A percentile compares a stretch with the other conserved stretches of the same genome.
Conservation (phyloP, 139 green algal genomes). For the Astrephomene gubernaculifera region DNA sequence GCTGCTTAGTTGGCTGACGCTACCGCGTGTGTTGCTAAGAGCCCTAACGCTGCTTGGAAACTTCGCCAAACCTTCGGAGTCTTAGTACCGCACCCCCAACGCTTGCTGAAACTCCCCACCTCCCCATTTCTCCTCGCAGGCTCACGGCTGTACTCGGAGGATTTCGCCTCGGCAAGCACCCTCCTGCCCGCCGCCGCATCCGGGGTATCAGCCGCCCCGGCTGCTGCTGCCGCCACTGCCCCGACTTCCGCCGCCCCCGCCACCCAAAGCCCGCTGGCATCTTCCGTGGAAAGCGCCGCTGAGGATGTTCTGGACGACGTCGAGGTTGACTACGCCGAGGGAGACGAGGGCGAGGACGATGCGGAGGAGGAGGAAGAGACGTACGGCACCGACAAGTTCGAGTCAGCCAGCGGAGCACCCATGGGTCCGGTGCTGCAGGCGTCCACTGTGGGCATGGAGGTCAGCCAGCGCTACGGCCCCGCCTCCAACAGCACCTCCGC, state of each 20-base stretch:
- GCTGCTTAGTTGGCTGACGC: no score
- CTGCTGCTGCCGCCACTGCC: no score
- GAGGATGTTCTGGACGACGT: neutral
- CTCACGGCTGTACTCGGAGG: slow-evolving; percentile 22
- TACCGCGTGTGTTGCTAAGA: no score
- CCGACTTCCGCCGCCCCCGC: no score
- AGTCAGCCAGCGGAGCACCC: neutral
- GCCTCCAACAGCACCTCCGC: neutral
- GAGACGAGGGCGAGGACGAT: neutral
- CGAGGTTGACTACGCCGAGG: slow-evolving; percentile 2
- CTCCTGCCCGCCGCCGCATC: neutral
- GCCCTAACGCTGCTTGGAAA: no score
- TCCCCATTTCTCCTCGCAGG: neutral
- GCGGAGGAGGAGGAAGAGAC: neutral
- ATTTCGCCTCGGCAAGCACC: neutral
- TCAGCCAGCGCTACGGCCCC: slow-evolving; percentile 40
- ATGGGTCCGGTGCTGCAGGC: slow-evolving; percentile 1
- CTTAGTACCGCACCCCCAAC: no score
- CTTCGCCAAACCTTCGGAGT: no score
- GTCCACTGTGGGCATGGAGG: neutral
- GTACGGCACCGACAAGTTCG: no score
- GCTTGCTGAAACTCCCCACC: neutral
- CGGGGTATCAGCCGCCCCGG: no score
- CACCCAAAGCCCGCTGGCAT: no score
- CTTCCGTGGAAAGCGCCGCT: neutral